phyloP scores from a whole-genome alignment of 1,139 yeast genomes.

The Taiozyma onychis region DNA sequence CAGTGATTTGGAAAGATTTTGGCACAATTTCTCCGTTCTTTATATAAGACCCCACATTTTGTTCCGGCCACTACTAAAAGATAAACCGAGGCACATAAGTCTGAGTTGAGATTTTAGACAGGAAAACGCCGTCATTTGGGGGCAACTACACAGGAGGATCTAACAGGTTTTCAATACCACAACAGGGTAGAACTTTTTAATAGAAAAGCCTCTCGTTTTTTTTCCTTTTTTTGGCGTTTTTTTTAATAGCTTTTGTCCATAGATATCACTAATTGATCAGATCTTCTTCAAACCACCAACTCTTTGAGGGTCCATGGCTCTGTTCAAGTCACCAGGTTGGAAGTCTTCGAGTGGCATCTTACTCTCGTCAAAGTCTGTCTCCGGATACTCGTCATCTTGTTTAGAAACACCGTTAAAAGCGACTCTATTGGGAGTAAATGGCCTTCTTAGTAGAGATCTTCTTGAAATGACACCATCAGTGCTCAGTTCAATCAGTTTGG shows the following conservation, averaged over 20 bases:
- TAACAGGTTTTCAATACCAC: background rate
- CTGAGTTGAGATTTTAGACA: background rate
- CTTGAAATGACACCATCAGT: slow-evolving; percentile 31
- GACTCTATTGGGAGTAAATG: slow-evolving; percentile 42
- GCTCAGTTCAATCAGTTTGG: slow-evolving; percentile 33
- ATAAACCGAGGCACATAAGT: background rate
- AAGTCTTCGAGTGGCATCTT: background rate
- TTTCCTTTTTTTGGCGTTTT: background rate
- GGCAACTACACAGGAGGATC: background rate
- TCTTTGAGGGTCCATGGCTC: slow-evolving; percentile 7
- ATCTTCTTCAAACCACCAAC: slow-evolving; percentile 4
- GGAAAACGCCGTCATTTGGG: background rate
- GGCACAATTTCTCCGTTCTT: background rate
- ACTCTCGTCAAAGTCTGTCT: slow-evolving; percentile 2
- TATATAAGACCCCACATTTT: background rate
- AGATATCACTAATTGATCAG: background rate
- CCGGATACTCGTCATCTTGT: slow-evolving; percentile 26
- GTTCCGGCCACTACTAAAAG: background rate
- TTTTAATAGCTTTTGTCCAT: background rate
- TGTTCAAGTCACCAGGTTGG: background rate
- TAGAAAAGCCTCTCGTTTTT: background rate
- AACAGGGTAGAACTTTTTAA: background rate
- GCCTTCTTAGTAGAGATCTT: slow-evolving; percentile 32
- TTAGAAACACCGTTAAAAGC: slow-evolving; percentile 35
- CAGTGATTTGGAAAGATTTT: background rate